Base-by-base conservation (phyloP, 2,329 filamentous ascomycete genomes). In the Neonectria neomacrospora region DNA sequence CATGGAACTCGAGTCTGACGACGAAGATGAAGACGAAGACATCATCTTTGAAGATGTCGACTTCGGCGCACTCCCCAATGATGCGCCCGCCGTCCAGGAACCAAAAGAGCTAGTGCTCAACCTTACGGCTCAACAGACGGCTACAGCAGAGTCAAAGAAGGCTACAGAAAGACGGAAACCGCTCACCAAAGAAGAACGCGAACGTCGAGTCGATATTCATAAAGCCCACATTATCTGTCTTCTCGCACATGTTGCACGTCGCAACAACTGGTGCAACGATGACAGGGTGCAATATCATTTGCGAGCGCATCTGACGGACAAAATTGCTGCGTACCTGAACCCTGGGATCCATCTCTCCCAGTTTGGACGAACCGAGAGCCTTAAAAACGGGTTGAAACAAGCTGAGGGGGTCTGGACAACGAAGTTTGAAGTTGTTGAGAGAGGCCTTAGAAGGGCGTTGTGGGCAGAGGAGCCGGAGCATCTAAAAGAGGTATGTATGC, bases 191-290 rank as follows among this genome's bases (percentile, higher is more conserved):
- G 82, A 82, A 20, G 87, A 90, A 69, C 85, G 81, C 65, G 78
- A 79, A 45, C 80, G 76, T 14, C 88, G 94, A 20, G 76, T 96
- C 30, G 86, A 93, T 54, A 84, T 94, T n/a, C 96, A 99, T 77
- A 97, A 95, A 77, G 83, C 89, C 65, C 94, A 99, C 78, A 68
- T 98, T 0, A 80, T 97, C 14, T 97, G 93, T 75, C 83, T 99
- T 2, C 79, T 99, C 16, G 88, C 89, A 10, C 93, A 98, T 77
- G 85, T 90, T 16, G 86, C 91, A 68, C 83, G 88, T 61, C 88
- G 94, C 58, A 99, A 98, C 74, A 82, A 86, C 58, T 97, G 95
- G 93, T 97, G 94, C 79, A 97, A 97, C 72, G 90, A 95, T 74
- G 71, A 80, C 14, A 79, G 85, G 60, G 86, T 92, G 9, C 93